A percentile compares a stretch with the other conserved stretches of the same genome.
These are phyloP conservation scores for Dictyostelium discoideum DNA, from an alignment of 78 protist species.

Conservation along the genomic window dicty_2.7 NC_007089.4:5506001-5506500, in stretches of 20 bases:
- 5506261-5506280: conserved; percentile 46
- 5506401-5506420: conserved; percentile 62
- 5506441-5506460: conserved; percentile 53
- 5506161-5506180: conserved; percentile 49
- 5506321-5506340: no score
- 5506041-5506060: conserved; percentile 48
- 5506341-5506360: no score
- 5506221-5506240: conserved; percentile 63
- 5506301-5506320: no score
- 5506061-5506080: conserved; percentile 39
- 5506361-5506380: no score
- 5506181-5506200: neutral
- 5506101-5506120: conserved; percentile 72
- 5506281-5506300: conserved; percentile 39
- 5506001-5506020: neutral
- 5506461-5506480: conserved; percentile 30
- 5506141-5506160: conserved; percentile 14
- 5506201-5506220: conserved; percentile 78
- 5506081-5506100: conserved; percentile 61
- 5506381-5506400: no score
- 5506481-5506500: conserved; percentile 51
- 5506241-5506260: conserved; percentile 2
- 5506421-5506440: conserved; percentile 68
- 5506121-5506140: conserved; percentile 43
- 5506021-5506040: conserved; percentile 28